Conservation (phyloP, 768 basidiomycete species). For the Termitomyces titanicus region DNA sequence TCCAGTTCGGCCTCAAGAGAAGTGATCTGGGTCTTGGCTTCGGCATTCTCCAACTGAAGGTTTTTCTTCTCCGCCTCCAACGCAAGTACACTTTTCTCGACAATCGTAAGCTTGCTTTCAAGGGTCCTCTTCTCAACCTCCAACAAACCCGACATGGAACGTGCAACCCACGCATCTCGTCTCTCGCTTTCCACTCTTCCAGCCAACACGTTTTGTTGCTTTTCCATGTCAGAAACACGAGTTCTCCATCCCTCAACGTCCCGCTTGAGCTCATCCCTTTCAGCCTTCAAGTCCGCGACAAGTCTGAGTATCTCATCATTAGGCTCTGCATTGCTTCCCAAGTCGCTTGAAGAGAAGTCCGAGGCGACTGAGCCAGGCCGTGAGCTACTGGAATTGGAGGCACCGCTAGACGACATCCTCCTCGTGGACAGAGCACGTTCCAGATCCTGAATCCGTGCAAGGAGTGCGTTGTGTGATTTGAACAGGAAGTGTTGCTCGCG, state of each 20-base stretch:
- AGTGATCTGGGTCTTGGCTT: constrained; percentile 27
- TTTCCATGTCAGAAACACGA: constrained; percentile 75
- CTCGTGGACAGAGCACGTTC: constrained; percentile 61
- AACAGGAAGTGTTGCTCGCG: constrained; percentile 85
- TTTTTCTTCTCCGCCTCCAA: constrained; percentile 27
- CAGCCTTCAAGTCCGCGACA: constrained; percentile 76
- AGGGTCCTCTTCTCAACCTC: constrained; percentile 65
- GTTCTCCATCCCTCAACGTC: constrained; percentile 87
- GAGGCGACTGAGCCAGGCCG: constrained; percentile 51
- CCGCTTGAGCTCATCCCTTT: constrained; percentile 83
- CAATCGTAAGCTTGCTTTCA: constrained; percentile 42
- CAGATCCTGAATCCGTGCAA: constrained; percentile 78
- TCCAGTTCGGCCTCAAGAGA: constrained; percentile 55
- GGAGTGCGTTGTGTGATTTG: constrained; percentile 79
- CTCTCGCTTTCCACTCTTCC: constrained; percentile 75
- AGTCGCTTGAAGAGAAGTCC: constrained; percentile 32
- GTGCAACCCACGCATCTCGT: constrained; percentile 80
- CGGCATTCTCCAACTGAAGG: constrained; percentile 32
- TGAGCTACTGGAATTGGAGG: constrained; percentile 36
- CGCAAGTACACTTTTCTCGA: constrained; percentile 26
- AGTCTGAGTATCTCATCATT: constrained; percentile 77
- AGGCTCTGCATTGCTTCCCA: constrained; percentile 38
- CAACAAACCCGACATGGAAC: constrained; percentile 62
- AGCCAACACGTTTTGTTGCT: constrained; percentile 58
- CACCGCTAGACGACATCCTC: constrained; percentile 30